These are phyloP conservation scores for Penicillium lagena DNA, from an alignment of 495 filamentous ascomycete species.

Conservation along the genomic window DNA sequence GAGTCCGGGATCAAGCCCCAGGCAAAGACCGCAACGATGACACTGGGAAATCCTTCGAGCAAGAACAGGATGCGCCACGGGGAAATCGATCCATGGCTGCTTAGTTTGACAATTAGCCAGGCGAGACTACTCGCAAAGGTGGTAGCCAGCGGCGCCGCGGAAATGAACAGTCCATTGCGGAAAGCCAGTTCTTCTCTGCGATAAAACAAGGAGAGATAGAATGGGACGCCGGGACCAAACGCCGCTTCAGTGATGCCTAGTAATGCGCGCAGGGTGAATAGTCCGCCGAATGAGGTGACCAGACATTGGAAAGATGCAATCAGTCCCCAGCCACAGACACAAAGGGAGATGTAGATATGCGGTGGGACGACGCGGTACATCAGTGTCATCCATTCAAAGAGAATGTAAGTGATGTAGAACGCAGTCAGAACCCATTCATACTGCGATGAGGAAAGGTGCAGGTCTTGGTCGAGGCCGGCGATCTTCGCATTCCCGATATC, in stretches of 20 bases:
- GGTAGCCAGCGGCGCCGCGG: conserved; percentile 54
- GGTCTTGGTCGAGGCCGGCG: conserved; percentile 62
- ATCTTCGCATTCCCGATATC: conserved; percentile 78
- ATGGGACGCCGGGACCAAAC: conserved; percentile 56
- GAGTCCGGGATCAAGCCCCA: conserved; percentile 49
- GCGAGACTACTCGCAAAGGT: conserved; percentile 65
- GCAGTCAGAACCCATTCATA: conserved; percentile 64
- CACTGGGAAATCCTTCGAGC: conserved; percentile 56
- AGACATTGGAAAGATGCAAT: conserved; percentile 68
- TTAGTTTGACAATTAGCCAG: conserved; percentile 48
- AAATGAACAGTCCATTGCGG: conserved; percentile 55
- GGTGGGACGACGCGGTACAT: conserved; percentile 51
- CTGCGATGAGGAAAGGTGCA: conserved; percentile 47
- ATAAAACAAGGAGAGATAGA: conserved; percentile 59
- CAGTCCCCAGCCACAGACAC: conserved; percentile 46
- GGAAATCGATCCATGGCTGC: conserved; percentile 43
- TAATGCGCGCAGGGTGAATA: conserved; percentile 39
- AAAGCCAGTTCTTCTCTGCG: conserved; percentile 55
- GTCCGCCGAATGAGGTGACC: conserved; percentile 43
- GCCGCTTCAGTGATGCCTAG: conserved; percentile 58
- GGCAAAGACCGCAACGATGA: conserved; percentile 49
- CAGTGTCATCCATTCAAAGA: conserved; percentile 67
- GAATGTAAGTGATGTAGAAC: conserved; percentile 68
- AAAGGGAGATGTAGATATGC: conserved; percentile 51
- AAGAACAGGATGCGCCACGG: conserved; percentile 57